phyloP scores from a whole-genome alignment of 768 basidiomycete species.

The Lactarius tabidus region DNA sequence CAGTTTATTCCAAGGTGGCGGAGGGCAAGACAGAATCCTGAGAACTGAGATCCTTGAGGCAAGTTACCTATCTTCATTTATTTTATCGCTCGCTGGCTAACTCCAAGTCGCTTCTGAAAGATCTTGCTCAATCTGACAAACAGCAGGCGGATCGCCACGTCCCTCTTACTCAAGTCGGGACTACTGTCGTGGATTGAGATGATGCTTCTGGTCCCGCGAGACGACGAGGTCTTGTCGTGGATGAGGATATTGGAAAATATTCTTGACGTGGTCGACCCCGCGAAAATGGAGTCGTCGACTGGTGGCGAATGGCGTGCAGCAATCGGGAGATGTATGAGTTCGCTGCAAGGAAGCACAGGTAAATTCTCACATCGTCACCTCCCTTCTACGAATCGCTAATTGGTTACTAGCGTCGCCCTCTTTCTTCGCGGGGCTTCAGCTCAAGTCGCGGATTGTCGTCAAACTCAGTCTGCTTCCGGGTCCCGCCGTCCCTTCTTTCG shows the following conservation, averaged over 20 bases:
- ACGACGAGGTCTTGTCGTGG: conserved; percentile 25
- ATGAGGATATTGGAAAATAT: conserved; percentile 36
- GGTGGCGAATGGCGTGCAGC: conserved; percentile 57
- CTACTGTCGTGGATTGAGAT: conserved; percentile 82
- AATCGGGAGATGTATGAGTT: conserved; percentile 48
- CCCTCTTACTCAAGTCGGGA: conserved; percentile 66
- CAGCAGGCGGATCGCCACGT: conserved; percentile 62
- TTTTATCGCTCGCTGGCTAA: not conserved
- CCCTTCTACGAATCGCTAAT: not conserved
- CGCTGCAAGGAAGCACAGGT: conserved; percentile 37
- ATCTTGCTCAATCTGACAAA: conserved; percentile 72
- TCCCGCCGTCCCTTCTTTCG: conserved; percentile 5
- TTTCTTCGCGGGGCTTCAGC: not conserved
- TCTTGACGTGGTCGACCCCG: conserved; percentile 39
- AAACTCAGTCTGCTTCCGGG: conserved; percentile 19
- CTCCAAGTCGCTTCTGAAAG: conserved; percentile 34
- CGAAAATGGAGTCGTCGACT: conserved; percentile 51
- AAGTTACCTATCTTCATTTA: conserved; percentile 24
- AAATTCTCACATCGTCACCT: conserved; percentile 19
- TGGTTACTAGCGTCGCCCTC: not conserved
- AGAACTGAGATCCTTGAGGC: conserved; percentile 67
- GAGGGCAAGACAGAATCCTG: conserved; percentile 47
- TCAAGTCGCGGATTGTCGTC: conserved; percentile 7
- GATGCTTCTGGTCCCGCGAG: conserved; percentile 42
- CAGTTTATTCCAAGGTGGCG: conserved; percentile 72